Evolutionary conservation across 2,329 filamentous ascomycete species (phyloP), one percentile per base, ranked within the genome.

Genomic region (Fusarium oxysporum): DNA sequence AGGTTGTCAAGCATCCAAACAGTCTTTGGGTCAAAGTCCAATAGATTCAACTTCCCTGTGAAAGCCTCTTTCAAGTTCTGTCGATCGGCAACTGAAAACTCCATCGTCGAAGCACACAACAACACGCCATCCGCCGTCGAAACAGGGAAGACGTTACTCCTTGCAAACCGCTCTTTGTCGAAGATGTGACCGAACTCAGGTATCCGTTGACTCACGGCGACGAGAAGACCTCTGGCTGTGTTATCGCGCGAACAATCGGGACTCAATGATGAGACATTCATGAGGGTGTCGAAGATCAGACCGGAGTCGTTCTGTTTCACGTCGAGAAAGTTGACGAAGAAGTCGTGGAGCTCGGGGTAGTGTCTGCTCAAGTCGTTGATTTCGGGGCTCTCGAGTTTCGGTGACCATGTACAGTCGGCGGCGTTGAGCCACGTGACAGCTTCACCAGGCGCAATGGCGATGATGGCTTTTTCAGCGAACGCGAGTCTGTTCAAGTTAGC

Each of bases 21-120:
- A 5, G 66, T 72, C 33, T 58, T 61, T 0, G 75, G 60, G 8
- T 69, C 68, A 12, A 77, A 77, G 3, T 76, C 74, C 12, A 77
- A 40, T 25, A 76, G 1, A 6, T 74, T 70, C 14, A 77, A 23
- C 4, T 70, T 75, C 4, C 65, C 72, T 3, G 55, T 32, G 8
- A 77, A 74, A 3, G 71, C 71, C 1, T 77, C 68, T 40, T 68
- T 51, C 19, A 77, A 53, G 9, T 72, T 63, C 30, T 72, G 61
- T 10, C 71, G 73, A 16, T 77, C 72, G 0, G 68, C 68, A 16
- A 77, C 70, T 1, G 59, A 74, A 40, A 77, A 77, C n/a, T 76
- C 71, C 58, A 70, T 72, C 13, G 58, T 64, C n/a, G 75, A 60
- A 17, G 75, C 70, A 58, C 62, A 70, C 6, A 76, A 38, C 11